Evolutionary conservation across 345 rosid genomes (phyloP).

Genomic region (thale cress (Arabidopsis thaliana)): TAIR10.1 NC_003070.9:28752001-28752500

Average conservation of each 20-base stretch:
- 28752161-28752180: background rate
- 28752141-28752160: background rate
- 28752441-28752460: slow-evolving; percentile 16
- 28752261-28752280: background rate
- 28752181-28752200: background rate
- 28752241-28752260: background rate
- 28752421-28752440: slow-evolving; percentile 2
- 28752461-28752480: slow-evolving; percentile 38
- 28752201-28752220: background rate
- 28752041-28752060: too few relatives aligned
- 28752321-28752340: slow-evolving; percentile 40
- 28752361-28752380: background rate
- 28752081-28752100: background rate
- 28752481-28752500: slow-evolving; percentile 29
- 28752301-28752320: slow-evolving; percentile 7
- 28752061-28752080: too few relatives aligned
- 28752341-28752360: slow-evolving; percentile 43
- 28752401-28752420: slow-evolving; percentile 33
- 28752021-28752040: too few relatives aligned
- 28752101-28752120: background rate
- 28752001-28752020: too few relatives aligned
- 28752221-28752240: background rate
- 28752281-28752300: background rate
- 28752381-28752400: slow-evolving; percentile 18
- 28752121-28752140: background rate